These are phyloP conservation scores for Bauhinia variegata DNA, from an alignment of 306 rosid genomes.

Conservation along the genomic window DNA sequence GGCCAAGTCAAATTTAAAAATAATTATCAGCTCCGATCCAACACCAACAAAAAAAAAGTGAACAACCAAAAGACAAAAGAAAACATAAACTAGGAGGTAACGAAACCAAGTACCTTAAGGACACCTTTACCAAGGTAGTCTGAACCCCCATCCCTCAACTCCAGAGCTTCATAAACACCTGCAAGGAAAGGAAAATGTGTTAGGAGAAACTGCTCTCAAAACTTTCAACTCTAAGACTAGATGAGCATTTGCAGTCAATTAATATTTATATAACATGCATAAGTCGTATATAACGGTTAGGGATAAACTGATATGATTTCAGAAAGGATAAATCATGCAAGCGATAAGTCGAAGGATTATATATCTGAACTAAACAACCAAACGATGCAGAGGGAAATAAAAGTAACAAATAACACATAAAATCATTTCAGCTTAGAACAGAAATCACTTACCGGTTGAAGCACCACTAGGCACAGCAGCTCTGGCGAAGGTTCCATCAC, in stretches of 20 bases:
- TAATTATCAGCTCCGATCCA: slow-evolving; percentile 22
- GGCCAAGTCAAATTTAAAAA: slow-evolving; percentile 30
- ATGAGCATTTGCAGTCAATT: slow-evolving; percentile 5
- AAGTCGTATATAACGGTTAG: not conserved
- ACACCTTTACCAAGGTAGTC: slow-evolving; percentile 99
- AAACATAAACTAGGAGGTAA: not conserved
- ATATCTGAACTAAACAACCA: not conserved
- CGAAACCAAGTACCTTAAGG: slow-evolving; percentile 55
- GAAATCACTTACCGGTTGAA: slow-evolving; percentile 57
- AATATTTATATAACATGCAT: slow-evolving; percentile 8
- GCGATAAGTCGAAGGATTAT: not conserved
- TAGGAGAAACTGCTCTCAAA: not conserved
- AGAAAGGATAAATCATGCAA: no score
- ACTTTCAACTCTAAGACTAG: slow-evolving; percentile 17
- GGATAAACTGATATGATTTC: slow-evolving; percentile 17
- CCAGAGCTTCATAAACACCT: slow-evolving; percentile 96
- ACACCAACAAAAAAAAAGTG: not conserved
- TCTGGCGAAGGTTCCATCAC: slow-evolving; percentile 67
- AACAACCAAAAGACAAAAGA: not conserved
- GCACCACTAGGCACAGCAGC: slow-evolving; percentile 99
- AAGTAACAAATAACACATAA: not conserved
- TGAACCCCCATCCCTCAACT: slow-evolving; percentile 92
- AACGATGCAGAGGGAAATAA: not conserved
- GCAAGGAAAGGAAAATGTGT: slow-evolving; percentile 3
- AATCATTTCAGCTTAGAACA: not conserved